Percentiles rank a stretch among this genome's conserved stretches.
phyloP scores from a whole-genome alignment of 208 protist species.

The Acanthamoeba lenticulata region DNA sequence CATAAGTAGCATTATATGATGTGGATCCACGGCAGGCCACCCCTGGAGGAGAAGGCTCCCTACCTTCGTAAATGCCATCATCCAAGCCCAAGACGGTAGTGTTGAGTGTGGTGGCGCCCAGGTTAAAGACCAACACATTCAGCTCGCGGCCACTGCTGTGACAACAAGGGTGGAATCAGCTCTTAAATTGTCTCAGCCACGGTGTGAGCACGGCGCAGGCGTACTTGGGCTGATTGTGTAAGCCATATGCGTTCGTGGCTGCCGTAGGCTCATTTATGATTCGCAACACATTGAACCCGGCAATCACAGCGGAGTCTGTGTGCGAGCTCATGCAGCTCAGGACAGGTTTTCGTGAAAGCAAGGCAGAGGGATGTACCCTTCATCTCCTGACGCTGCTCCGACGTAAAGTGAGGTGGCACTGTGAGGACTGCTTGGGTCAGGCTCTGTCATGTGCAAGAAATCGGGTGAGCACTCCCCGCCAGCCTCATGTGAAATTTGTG shows the following conservation, averaged over 20 bases:
- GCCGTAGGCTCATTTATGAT: constrained; percentile 99
- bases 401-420: too few relatives aligned
- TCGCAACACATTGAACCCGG: constrained; percentile 96
- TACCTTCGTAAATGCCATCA: constrained; percentile 98
- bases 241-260: constrained; percentile 98
- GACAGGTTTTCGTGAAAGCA: too few relatives aligned
- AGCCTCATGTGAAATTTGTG: too few relatives aligned
- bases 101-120: constrained; percentile 98
- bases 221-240: constrained; percentile 86
- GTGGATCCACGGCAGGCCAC: too few relatives aligned
- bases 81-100: constrained; percentile 99
- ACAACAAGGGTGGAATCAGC: too few relatives aligned
- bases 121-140: constrained; percentile 97
- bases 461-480: too few relatives aligned
- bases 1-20: background rate
- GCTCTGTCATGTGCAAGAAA: too few relatives aligned
- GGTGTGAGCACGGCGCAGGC: background rate
- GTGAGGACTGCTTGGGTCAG: too few relatives aligned
- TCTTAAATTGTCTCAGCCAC: constrained; percentile 64
- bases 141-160: constrained; percentile 79
- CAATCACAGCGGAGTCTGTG: constrained; percentile 88
- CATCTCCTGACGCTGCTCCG: too few relatives aligned
- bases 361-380: too few relatives aligned
- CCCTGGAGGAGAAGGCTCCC: too few relatives aligned
- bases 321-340: too few relatives aligned